Conservation (phyloP, 2,329 filamentous ascomycete genomes). For the Macroventuria anomochaeta region DNA sequence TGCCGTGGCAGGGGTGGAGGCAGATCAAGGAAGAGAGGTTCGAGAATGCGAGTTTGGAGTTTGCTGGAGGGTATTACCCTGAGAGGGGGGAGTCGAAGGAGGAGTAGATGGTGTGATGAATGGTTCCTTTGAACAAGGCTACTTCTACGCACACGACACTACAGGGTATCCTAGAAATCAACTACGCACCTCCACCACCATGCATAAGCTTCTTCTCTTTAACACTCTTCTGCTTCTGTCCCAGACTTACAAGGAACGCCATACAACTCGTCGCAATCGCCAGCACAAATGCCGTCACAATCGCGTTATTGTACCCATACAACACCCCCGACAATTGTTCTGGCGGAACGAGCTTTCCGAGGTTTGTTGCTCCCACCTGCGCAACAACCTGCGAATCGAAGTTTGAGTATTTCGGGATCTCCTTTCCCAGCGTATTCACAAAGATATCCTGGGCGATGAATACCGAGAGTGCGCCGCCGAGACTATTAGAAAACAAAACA, state of each 20-base stretch:
- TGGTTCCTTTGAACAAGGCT: neutral
- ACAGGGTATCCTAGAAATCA: neutral
- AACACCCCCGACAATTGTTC: slow-evolving; percentile 61
- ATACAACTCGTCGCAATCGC: slow-evolving; percentile 55
- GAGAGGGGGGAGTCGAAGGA: slow-evolving; percentile 49
- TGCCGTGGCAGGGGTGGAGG: slow-evolving; percentile 48
- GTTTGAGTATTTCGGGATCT: slow-evolving; percentile 55
- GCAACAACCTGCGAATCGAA: slow-evolving; percentile 53
- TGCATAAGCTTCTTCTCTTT: slow-evolving; percentile 60
- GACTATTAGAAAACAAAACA: slow-evolving; percentile 66
- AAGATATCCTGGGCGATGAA: slow-evolving; percentile 72
- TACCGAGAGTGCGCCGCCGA: slow-evolving; percentile 71
- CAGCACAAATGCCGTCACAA: slow-evolving; percentile 59
- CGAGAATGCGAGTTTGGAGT: slow-evolving; percentile 55
- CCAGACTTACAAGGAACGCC: slow-evolving; percentile 53
- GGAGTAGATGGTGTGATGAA: neutral
- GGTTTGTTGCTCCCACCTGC: slow-evolving; percentile 61
- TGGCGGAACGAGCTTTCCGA: slow-evolving; percentile 60
- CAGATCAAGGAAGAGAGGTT: slow-evolving; percentile 51
- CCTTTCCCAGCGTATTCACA: slow-evolving; percentile 65
- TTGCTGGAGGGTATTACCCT: slow-evolving; percentile 57
- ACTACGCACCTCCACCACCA: slow-evolving; percentile 30
- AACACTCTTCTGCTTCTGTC: slow-evolving; percentile 63
- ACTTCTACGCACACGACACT: neutral
- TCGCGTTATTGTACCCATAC: slow-evolving; percentile 67